Evolutionary conservation across 768 basidiomycete genomes (phyloP).

Genomic region (Mycena rosella): DNA sequence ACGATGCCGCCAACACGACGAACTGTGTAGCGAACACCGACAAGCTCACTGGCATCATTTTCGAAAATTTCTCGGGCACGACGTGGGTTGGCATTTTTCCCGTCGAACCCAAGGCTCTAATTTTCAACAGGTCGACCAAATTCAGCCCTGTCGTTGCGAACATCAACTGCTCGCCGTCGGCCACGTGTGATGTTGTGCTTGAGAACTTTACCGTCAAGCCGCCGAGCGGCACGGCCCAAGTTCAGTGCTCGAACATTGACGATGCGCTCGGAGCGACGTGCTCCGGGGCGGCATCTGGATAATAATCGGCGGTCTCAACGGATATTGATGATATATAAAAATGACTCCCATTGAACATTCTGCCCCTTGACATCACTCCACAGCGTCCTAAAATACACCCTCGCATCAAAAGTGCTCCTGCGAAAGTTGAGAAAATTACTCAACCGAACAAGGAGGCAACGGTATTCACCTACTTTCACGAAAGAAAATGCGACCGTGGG

Average conservation of each 20-base stretch:
- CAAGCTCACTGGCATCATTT: conserved; percentile 42
- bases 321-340: too few species aligned
- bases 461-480: conserved; percentile 68
- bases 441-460: neutral
- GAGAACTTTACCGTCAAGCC: conserved; percentile 43
- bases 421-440: neutral
- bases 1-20: conserved; percentile 39
- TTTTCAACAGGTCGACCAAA: conserved; percentile 38
- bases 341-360: too few species aligned
- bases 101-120: neutral
- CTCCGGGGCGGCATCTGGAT: conserved; percentile 44
- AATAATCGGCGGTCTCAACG: too few species aligned
- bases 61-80: conserved; percentile 44
- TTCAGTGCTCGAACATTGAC: conserved; percentile 46
- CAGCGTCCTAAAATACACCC: neutral
- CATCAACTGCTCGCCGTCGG: conserved; percentile 43
- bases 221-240: conserved; percentile 41
- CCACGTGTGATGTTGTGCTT: conserved; percentile 43
- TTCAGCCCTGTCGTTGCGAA: conserved; percentile 45
- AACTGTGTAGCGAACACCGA: conserved; percentile 42
- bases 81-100: conserved; percentile 35
- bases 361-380: too few species aligned
- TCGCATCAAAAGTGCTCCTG: conserved; percentile 15
- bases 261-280: conserved; percentile 43
- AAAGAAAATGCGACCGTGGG: conserved; percentile 79